Evolutionary conservation across 2,329 filamentous ascomycete species (phyloP).

Genomic region (Ceratocystis papillata): DNA sequence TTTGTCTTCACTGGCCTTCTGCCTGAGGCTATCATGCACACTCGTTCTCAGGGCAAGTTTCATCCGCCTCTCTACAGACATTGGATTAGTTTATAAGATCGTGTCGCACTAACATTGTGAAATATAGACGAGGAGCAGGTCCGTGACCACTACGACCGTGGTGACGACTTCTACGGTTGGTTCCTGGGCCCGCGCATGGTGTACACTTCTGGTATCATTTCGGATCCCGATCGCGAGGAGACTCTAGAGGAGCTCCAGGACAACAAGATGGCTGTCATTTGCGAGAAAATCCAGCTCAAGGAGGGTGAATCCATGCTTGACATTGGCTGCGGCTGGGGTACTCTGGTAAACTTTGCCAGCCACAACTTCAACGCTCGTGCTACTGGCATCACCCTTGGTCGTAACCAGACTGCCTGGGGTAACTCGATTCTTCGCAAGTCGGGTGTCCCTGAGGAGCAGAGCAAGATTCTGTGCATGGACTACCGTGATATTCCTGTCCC

Average conservation of each 20-base stretch:
- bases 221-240: slow-evolving; percentile 78
- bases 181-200: slow-evolving; percentile 98
- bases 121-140: slow-evolving; percentile 75
- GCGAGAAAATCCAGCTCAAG: slow-evolving; percentile 85
- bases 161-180: slow-evolving; percentile 97
- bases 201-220: slow-evolving; percentile 92
- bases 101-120: neutral
- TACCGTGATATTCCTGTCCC: slow-evolving; percentile 74
- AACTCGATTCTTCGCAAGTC: slow-evolving; percentile 77
- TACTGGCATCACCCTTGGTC: slow-evolving; percentile 85
- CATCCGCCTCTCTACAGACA: neutral
- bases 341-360: slow-evolving; percentile 83
- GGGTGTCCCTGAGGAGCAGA: slow-evolving; percentile 77
- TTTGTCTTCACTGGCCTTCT: slow-evolving; percentile 81
- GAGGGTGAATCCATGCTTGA: slow-evolving; percentile 76
- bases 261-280: slow-evolving; percentile 91
- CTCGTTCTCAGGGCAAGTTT: slow-evolving; percentile 58
- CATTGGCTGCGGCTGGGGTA: slow-evolving; percentile 97
- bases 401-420: slow-evolving; percentile 95
- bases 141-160: slow-evolving; percentile 92
- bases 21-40: slow-evolving; percentile 86
- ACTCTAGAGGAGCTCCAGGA: slow-evolving; percentile 90
- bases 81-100: neutral
- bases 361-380: slow-evolving; percentile 79
- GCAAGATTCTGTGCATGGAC: slow-evolving; percentile 87